These are phyloP conservation scores for Mucor indicus DNA, from an alignment of 371 early-diverging fungal genomes.

Conservation along the genomic window DNA sequence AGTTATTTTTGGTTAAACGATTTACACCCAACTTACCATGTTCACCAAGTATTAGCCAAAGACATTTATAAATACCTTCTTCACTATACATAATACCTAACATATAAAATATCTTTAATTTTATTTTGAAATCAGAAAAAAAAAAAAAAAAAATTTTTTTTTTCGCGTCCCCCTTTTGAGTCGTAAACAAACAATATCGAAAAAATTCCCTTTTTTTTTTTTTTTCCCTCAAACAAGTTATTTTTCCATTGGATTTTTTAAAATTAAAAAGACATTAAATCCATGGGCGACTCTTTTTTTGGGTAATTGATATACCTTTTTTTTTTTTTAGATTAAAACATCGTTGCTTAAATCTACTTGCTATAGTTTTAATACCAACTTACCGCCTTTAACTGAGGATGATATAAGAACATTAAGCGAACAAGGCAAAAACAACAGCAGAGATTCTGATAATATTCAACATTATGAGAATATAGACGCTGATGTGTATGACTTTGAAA, in stretches of 20 bases:
- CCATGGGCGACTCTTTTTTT: constrained; percentile 52
- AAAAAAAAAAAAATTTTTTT: too few species aligned
- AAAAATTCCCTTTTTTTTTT: background rate
- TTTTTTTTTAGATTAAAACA: background rate
- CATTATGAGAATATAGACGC: constrained; percentile 16
- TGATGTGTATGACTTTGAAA: constrained; percentile 46
- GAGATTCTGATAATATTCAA: constrained; percentile 1
- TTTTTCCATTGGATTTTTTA: background rate
- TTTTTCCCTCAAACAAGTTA: background rate
- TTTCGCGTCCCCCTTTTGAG: background rate
- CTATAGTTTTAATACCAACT: constrained; percentile 55
- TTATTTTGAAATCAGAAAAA: too few species aligned
- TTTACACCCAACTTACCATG: constrained; percentile 36
- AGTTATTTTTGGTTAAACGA: constrained; percentile 43
- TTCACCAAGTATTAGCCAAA: constrained; percentile 30
- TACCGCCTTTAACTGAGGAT: constrained; percentile 54
- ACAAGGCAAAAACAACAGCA: constrained; percentile 21
- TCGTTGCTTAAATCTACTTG: too few species aligned
- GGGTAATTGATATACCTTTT: constrained; percentile 27
- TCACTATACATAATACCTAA: background rate
- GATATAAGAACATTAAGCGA: constrained; percentile 37
- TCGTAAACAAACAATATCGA: background rate
- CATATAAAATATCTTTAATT: too few species aligned
- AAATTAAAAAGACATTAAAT: constrained; percentile 1
- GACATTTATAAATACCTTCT: constrained; percentile 9